These are phyloP conservation scores for Hanseniaspora sp. DNA, from an alignment of 1,139 yeast species.

Conservation along the genomic window DNA sequence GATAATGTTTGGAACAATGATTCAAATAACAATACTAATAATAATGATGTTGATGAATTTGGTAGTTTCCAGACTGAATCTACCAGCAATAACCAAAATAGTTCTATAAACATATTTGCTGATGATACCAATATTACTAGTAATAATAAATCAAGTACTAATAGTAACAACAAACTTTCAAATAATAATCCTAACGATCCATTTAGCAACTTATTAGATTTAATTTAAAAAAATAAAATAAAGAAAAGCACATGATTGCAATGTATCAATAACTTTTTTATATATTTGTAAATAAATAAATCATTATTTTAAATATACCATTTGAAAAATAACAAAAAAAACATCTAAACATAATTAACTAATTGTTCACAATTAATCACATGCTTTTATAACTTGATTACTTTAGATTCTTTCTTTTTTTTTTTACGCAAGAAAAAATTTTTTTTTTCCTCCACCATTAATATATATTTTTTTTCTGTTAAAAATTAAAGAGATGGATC, in stretches of 20 bases:
- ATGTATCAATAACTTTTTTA: too few species aligned
- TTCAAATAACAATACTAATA: background rate
- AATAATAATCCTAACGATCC: slow-evolving; percentile 19
- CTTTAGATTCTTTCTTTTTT: too few species aligned
- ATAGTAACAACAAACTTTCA: background rate
- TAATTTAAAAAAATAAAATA: slow-evolving; percentile 10
- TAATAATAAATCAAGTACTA: slow-evolving; percentile 1
- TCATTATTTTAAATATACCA: too few species aligned
- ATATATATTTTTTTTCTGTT: too few species aligned
- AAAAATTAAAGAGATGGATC: too few species aligned
- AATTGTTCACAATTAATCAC: background rate
- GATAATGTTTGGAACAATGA: slow-evolving; percentile 14
- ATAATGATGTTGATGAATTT: slow-evolving; percentile 29
- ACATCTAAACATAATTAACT: background rate
- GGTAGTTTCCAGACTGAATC: slow-evolving; percentile 31
- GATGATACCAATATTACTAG: slow-evolving; percentile 14
- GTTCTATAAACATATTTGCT: slow-evolving; percentile 7
- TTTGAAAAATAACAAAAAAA: background rate
- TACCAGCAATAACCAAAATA: background rate
- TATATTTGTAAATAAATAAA: too few species aligned
- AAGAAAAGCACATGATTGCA: too few species aligned
- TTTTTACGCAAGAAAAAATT: too few species aligned
- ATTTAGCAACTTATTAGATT: slow-evolving; percentile 28
- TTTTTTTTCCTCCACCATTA: too few species aligned
- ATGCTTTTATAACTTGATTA: too few species aligned